Evolutionary conservation across 2,329 filamentous ascomycete genomes (phyloP).

Genomic region (Cephalotrichum gorgonifer): DNA sequence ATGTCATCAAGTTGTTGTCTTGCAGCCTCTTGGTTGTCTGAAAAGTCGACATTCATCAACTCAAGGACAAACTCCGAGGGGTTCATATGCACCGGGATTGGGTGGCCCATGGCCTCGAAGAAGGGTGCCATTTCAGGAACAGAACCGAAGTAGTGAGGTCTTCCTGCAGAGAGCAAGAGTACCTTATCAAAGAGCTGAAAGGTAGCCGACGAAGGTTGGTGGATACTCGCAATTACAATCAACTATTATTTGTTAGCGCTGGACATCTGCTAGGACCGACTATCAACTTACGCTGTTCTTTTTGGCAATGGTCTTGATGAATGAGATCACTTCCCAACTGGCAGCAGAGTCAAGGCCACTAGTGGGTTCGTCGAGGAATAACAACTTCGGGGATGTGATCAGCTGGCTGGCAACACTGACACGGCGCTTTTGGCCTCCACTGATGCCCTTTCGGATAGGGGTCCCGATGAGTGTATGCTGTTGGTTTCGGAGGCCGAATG

Average conservation of each 20-base stretch:
- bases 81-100: conserved; percentile 62
- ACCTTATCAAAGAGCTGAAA: conserved; percentile 76
- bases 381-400: conserved; percentile 67
- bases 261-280: neutral
- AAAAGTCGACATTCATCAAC: conserved; percentile 68
- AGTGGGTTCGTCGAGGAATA: conserved; percentile 79
- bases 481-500: conserved; percentile 65
- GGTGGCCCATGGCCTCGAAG: conserved; percentile 49
- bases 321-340: conserved; percentile 66
- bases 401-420: conserved; percentile 72
- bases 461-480: conserved; percentile 68
- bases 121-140: conserved; percentile 48
- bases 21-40: conserved; percentile 34
- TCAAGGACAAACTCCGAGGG: conserved; percentile 75
- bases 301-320: conserved; percentile 55
- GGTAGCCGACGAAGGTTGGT: conserved; percentile 72
- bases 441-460: conserved; percentile 72
- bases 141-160: conserved; percentile 63
- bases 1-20: conserved; percentile 40
- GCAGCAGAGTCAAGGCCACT: conserved; percentile 73
- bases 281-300: conserved; percentile 46
- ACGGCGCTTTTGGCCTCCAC: conserved; percentile 74
- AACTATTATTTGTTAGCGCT: conserved; percentile 31
- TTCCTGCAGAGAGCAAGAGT: conserved; percentile 60
- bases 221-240: conserved; percentile 72